Base-by-base conservation (phyloP, 495 filamentous ascomycete genomes). In the Usnea hakonensis region DNA sequence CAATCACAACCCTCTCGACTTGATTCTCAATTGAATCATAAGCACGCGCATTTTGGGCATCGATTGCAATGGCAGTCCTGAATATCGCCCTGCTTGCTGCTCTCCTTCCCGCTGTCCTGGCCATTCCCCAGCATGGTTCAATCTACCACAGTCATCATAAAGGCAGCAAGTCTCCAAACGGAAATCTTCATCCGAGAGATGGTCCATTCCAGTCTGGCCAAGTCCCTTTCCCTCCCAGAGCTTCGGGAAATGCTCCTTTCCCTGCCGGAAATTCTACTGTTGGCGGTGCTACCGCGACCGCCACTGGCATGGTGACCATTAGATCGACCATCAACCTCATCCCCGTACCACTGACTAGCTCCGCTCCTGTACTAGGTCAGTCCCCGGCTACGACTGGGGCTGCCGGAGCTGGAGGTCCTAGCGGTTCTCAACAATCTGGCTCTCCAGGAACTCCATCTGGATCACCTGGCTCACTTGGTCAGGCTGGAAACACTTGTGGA, bases 71-170 rank as follows among this genome's bases (percentile, higher is more conserved):
- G 68, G 55, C 57, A 46, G 33, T 64, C 46, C 40, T 64, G 32
- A 68, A 61, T 55, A 61, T 65, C 23, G 66, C 66, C 21, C 50
- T 66, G 32, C 55, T 66, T 30, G 30, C 62, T n/a, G 60, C 65
- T 2, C 64, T 68, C 38, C 60, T 64, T 38, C 64, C 66, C 46
- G 59, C 66, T 11, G 63, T 62, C 36, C 62, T 66, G 38, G 68
- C 68, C 23, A 53, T 63, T 30, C 68, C 68, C 7, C 59, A 62
- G 21, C 63, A 68, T 61, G 57, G 55, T 37, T 44, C 50, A 16
- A 37, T 62, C 19, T 54, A 26, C 16, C 62, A 64, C n/a, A 41
- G 32, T 2, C 61, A 56, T 17, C 50, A 62, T 35, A 37, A 19
- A 19, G 52, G 26, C n/a, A 57, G 32, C 40, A 46, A n/a, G 17